Conservation (phyloP, 768 basidiomycete species). For the Amanita jacksonii region DNA sequence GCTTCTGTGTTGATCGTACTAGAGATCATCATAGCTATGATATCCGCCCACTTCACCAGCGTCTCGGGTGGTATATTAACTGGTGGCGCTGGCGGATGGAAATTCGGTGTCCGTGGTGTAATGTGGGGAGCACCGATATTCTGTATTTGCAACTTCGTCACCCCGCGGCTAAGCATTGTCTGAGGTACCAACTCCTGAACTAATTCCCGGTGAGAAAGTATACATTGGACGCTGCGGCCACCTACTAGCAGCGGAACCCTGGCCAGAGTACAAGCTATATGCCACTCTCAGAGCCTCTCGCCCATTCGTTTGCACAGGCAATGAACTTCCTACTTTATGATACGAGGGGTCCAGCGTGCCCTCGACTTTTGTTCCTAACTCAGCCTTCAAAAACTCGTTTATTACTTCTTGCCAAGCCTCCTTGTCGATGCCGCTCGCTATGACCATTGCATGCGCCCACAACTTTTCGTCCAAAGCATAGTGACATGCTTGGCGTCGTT, state of each 20-base stretch:
- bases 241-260: slow-evolving; percentile 68
- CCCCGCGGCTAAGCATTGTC: slow-evolving; percentile 36
- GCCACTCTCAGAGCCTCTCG: slow-evolving; percentile 70
- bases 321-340: slow-evolving; percentile 10
- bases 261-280: slow-evolving; percentile 79
- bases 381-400: slow-evolving; percentile 72
- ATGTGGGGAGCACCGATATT: slow-evolving; percentile 22
- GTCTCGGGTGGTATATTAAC: slow-evolving; percentile 50
- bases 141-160: slow-evolving; percentile 29
- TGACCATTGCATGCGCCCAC: slow-evolving; percentile 95
- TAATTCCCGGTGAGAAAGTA: slow-evolving; percentile 18
- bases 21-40: slow-evolving; percentile 72
- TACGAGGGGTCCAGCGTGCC: slow-evolving; percentile 9
- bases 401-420: slow-evolving; percentile 92
- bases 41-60: slow-evolving; percentile 77
- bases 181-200: slow-evolving; percentile 69
- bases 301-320: slow-evolving; percentile 30
- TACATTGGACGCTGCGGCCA: slow-evolving; percentile 6
- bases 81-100: slow-evolving; percentile 33
- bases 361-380: slow-evolving; percentile 43
- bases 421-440: slow-evolving; percentile 87
- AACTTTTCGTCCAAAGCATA: slow-evolving; percentile 83
- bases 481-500: slow-evolving; percentile 78
- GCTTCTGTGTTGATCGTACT: slow-evolving; percentile 60
- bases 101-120: slow-evolving; percentile 60